These are phyloP conservation scores for Flaveria linearis DNA, from an alignment of 129 eudicot species.

Conservation along the genomic window DNA sequence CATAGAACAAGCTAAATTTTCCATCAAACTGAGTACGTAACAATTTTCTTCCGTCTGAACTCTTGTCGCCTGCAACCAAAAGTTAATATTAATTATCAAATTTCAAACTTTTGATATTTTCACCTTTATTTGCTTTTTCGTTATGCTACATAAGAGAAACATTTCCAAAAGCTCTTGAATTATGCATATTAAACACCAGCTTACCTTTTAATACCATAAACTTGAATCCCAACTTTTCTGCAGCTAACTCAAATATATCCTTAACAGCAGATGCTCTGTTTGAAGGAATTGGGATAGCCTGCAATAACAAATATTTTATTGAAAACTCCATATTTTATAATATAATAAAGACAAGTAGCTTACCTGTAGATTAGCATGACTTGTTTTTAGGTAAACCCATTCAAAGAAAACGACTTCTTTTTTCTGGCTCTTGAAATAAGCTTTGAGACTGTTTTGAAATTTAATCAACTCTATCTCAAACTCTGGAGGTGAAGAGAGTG, in stretches of 20 bases:
- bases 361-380: slow-evolving; percentile 98
- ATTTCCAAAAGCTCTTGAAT: slow-evolving; percentile 8
- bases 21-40: slow-evolving; percentile 53
- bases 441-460: slow-evolving; percentile 70
- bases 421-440: slow-evolving; percentile 60
- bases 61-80: slow-evolving; percentile 43
- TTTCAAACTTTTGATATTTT: neutral
- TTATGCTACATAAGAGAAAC: neutral
- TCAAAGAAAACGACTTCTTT: slow-evolving; percentile 87
- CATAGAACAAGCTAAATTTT: slow-evolving; percentile 77
- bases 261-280: slow-evolving; percentile 68
- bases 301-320: slow-evolving; percentile 14
- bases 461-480: slow-evolving; percentile 63
- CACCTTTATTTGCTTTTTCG: neutral
- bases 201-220: slow-evolving; percentile 58
- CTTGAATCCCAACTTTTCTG: slow-evolving; percentile 86
- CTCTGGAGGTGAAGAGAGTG: slow-evolving; percentile 69
- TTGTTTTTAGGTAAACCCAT: slow-evolving; percentile 67
- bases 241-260: slow-evolving; percentile 82
- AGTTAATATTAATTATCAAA: neutral
- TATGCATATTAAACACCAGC: slow-evolving; percentile 25
- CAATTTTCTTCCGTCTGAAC: slow-evolving; percentile 48
- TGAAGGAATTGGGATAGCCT: slow-evolving; percentile 86
- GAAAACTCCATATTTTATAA: neutral
- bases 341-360: neutral